Percentiles rank a stretch among this genome's conserved stretches.
Conservation (phyloP, 306 rosid genomes). For the Acacia confusa region DNA sequence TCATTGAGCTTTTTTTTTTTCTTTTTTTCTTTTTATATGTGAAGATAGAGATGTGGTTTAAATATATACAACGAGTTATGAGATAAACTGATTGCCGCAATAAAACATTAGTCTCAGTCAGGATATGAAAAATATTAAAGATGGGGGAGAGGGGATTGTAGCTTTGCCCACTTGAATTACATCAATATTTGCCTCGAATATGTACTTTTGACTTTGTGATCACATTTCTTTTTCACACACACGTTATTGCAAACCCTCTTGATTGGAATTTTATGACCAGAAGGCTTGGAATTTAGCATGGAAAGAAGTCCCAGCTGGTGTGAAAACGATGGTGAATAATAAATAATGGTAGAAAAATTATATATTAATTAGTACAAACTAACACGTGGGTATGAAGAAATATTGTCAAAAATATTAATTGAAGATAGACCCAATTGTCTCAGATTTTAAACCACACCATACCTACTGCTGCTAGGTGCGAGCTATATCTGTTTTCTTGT, state of each 20-base stretch:
- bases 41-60: no score
- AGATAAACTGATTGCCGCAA: no score
- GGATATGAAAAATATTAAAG: no score
- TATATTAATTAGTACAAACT: no score
- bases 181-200: background rate
- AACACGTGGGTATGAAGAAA: background rate
- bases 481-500: background rate
- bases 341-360: background rate
- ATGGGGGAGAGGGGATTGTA: no score
- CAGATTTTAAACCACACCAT: background rate
- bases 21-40: no score
- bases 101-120: no score
- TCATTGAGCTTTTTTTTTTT: no score
- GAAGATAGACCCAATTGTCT: background rate
- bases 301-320: background rate
- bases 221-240: background rate
- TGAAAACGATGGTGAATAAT: conserved; percentile 14
- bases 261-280: background rate
- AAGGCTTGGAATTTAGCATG: background rate
- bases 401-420: conserved; percentile 29
- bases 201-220: background rate
- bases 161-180: no score
- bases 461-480: background rate
- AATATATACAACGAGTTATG: no score
- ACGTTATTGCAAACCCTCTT: background rate